Percentiles rank a stretch among this genome's conserved stretches.
phyloP scores from a whole-genome alignment of 2,329 filamentous ascomycete genomes.

The Myriosclerotinia curreyana region DNA sequence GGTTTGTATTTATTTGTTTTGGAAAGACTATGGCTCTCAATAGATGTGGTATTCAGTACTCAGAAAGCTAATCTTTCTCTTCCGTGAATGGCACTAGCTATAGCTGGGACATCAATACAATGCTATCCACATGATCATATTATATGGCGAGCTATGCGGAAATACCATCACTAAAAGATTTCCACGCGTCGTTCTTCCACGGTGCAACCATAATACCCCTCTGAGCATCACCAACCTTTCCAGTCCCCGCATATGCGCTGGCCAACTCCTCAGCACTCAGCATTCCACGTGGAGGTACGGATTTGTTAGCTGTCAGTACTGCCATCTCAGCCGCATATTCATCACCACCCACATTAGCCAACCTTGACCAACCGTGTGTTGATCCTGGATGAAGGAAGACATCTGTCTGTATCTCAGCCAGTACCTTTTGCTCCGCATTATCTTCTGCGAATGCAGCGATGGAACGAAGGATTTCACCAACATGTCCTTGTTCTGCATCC shows the following conservation, averaged over 20 bases:
- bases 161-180: constrained; percentile 17
- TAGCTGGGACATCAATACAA: not conserved
- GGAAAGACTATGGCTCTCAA: too few relatives aligned
- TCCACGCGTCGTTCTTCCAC: constrained; percentile 52
- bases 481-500: constrained; percentile 61
- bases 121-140: not conserved
- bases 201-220: constrained; percentile 76
- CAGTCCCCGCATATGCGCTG: constrained; percentile 70
- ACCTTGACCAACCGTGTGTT: constrained; percentile 75
- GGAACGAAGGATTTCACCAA: constrained; percentile 72
- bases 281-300: constrained; percentile 68
- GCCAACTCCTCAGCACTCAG: constrained; percentile 69
- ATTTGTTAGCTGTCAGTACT: constrained; percentile 70
- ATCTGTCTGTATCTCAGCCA: constrained; percentile 67
- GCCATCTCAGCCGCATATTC: constrained; percentile 69
- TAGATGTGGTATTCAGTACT: too few relatives aligned
- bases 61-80: not conserved
- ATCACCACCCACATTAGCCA: constrained; percentile 59
- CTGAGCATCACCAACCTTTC: constrained; percentile 70
- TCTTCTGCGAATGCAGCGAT: constrained; percentile 60
- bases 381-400: constrained; percentile 79
- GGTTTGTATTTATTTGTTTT: too few relatives aligned
- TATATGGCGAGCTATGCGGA: not conserved
- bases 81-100: not conserved
- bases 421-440: constrained; percentile 49